Conservation (phyloP, 2,329 filamentous ascomycete genomes). For the Clarireedia sp. region DNA sequence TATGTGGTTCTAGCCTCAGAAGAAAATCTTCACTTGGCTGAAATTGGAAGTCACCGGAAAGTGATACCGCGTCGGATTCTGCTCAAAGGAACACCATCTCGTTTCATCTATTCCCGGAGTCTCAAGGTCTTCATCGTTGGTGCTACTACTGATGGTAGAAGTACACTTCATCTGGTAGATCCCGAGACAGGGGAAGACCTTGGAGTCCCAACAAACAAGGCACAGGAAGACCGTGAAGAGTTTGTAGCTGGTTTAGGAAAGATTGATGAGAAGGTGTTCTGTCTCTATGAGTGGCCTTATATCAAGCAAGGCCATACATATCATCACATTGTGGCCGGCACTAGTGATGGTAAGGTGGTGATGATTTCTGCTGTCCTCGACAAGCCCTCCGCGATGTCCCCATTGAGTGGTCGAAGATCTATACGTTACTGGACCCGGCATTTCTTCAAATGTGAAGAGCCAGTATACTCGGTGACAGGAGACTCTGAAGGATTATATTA, state of each 20-base stretch:
- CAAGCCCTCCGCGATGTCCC: not conserved
- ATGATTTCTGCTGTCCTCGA: conserved; percentile 41
- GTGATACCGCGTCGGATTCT: conserved; percentile 43
- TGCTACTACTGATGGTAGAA: conserved; percentile 34
- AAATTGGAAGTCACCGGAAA: conserved; percentile 39
- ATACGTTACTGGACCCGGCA: conserved; percentile 43
- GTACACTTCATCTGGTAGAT: conserved; percentile 50
- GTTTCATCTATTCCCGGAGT: conserved; percentile 46
- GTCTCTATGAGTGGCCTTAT: conserved; percentile 57
- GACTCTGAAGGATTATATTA: conserved; percentile 49
- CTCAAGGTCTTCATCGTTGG: conserved; percentile 48
- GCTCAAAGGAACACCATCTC: conserved; percentile 31
- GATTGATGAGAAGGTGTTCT: conserved; percentile 49
- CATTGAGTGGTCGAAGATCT: conserved; percentile 10
- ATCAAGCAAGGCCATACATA: conserved; percentile 49
- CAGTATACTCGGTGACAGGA: conserved; percentile 49
- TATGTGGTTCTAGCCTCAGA: conserved; percentile 43
- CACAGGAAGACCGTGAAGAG: conserved; percentile 34
- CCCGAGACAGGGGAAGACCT: conserved; percentile 45
- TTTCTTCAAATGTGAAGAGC: conserved; percentile 30
- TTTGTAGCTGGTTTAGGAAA: conserved; percentile 51
- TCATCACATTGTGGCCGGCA: conserved; percentile 55
- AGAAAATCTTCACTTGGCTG: conserved; percentile 43
- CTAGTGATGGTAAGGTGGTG: conserved; percentile 45
- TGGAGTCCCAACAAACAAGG: conserved; percentile 34